Percentiles rank a stretch among this genome's conserved stretches.
phyloP scores from a whole-genome alignment of 257 asterid species.

The Jacaranda mimosifolia region DNA sequence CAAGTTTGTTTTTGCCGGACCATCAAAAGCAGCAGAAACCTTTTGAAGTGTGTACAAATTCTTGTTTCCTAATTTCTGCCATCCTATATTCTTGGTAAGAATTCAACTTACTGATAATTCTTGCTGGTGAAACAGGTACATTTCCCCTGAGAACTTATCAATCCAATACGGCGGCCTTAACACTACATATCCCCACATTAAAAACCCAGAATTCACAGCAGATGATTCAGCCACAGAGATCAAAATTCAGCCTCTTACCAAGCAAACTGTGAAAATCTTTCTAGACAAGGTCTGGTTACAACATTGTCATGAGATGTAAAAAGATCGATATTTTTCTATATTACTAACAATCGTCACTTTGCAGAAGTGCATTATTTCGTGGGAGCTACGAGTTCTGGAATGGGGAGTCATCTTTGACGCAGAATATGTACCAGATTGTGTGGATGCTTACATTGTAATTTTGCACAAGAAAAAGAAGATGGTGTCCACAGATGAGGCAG shows the following conservation, averaged over 20 bases:
- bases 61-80: no score
- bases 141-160: slow-evolving; percentile 15
- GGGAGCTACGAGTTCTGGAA: neutral
- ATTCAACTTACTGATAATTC: neutral
- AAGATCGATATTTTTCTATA: neutral
- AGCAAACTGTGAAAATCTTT: slow-evolving; percentile 9
- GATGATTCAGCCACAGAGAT: slow-evolving; percentile 24
- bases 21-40: no score
- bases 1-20: no score
- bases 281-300: neutral
- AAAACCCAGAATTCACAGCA: neutral
- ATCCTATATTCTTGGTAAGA: no score
- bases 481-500: neutral
- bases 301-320: neutral
- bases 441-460: neutral
- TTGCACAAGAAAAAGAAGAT: neutral
- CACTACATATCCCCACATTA: neutral
- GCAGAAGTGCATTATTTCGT: neutral
- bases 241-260: slow-evolving; percentile 19
- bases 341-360: neutral
- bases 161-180: slow-evolving; percentile 25
- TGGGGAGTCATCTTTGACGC: neutral
- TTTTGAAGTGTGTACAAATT: no score
- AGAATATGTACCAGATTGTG: neutral
- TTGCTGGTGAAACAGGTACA: slow-evolving; percentile 2